Evolutionary conservation across 2,329 filamentous ascomycete genomes (phyloP), one percentile per base, ranked within the genome.

Genomic region (Clarireedia paspali): DNA sequence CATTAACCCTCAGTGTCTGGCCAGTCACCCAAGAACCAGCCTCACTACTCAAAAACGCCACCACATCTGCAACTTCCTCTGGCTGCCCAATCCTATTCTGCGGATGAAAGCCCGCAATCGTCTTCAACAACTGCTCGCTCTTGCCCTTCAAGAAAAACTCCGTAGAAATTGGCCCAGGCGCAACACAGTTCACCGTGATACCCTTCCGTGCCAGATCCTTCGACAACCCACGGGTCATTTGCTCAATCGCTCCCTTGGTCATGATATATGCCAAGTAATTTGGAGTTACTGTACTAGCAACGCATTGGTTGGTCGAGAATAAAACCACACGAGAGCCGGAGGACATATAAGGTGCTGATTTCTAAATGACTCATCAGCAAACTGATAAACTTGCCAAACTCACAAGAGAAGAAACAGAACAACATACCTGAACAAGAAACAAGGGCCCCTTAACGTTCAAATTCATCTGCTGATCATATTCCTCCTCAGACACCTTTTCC

Each of bases 381-480:
- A 20, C 20, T 20, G 20, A 20, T 20, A 20, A 20, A 20, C 2
- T 20, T 20, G 20, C 20, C 20, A 20, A 20, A 20, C 20, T 20
- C 20, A 2, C 20, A 20, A 20, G 20, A 20, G 20, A 20, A 20
- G 38, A 6, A 6, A 17, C 10, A 45, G 10, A 24, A 36, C 20
- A 7, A 63, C 59, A 20, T 56, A 74, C 74, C 66, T 76, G 71
- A 9, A 67, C 72, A 3, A 84, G 67, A 59, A 83, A 83, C 50
- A 77, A 75, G 0, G 78, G 76, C 0, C 80, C 80, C 64, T 82
- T 83, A 55, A 83, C 79, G 64, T 83, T 83, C 38, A 82, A 57
- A 44, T 68, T 69, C 62, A 79, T 80, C 2, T 68, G 69, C 6
- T 57, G 59, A 60, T 82, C 79, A 63, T 77, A 84, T 59, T 76